phyloP scores from a whole-genome alignment of 1,284 basidiomycete species.

The Heterobasidion parviporum region DNA sequence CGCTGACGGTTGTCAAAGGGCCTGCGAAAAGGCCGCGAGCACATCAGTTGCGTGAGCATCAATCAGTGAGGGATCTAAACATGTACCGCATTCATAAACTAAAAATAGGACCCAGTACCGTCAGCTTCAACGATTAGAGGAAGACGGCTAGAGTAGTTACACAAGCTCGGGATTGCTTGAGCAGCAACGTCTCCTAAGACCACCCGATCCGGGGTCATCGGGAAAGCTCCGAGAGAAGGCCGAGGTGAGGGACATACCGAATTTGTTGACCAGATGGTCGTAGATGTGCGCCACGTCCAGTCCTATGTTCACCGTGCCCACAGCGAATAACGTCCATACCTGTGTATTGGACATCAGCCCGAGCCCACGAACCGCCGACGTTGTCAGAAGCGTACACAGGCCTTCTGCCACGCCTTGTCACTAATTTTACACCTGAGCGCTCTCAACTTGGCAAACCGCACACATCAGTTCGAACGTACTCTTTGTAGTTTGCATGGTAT shows the following conservation, averaged over 20 bases:
- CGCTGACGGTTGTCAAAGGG: background rate
- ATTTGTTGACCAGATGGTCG: background rate
- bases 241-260: background rate
- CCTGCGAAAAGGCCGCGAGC: background rate
- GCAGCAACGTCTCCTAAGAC: background rate
- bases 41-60: too few relatives aligned
- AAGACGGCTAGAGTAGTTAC: too few relatives aligned
- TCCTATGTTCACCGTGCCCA: background rate
- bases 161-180: background rate
- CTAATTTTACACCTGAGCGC: background rate
- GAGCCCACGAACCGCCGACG: background rate
- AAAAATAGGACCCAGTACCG: too few relatives aligned
- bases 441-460: background rate
- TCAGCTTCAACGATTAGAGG: too few relatives aligned
- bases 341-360: background rate
- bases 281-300: background rate
- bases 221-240: background rate
- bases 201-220: background rate
- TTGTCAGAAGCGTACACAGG: background rate
- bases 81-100: too few relatives aligned
- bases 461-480: background rate
- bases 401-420: background rate
- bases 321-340: background rate
- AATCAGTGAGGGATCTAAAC: too few relatives aligned
- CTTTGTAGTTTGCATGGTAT: background rate